These are phyloP conservation scores for Diplocarpon mali DNA, from an alignment of 2,329 filamentous ascomycete genomes.

Conservation along the genomic window DNA sequence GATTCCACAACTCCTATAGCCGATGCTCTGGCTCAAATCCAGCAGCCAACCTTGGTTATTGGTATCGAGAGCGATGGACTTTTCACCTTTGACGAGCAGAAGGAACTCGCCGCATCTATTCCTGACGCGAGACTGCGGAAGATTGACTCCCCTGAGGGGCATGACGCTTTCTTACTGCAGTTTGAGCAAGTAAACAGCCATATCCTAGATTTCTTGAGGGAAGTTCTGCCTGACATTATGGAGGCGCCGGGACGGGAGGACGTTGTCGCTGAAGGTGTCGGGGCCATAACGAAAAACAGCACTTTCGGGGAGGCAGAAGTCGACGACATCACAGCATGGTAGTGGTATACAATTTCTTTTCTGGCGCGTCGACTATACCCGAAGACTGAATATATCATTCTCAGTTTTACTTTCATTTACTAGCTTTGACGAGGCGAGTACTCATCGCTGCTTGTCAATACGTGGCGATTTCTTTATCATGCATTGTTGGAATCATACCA, in stretches of 20 bases:
- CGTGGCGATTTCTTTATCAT: no score
- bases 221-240: slow-evolving; percentile 86
- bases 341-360: not conserved
- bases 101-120: slow-evolving; percentile 78
- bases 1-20: slow-evolving; percentile 39
- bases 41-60: slow-evolving; percentile 82
- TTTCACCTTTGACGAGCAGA: slow-evolving; percentile 93
- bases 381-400: not conserved
- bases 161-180: slow-evolving; percentile 91
- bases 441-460: no score
- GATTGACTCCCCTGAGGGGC: slow-evolving; percentile 89
- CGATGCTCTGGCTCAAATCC: slow-evolving; percentile 67
- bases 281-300: slow-evolving; percentile 68
- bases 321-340: slow-evolving; percentile 94
- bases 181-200: slow-evolving; percentile 95
- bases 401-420: no score
- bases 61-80: slow-evolving; percentile 93
- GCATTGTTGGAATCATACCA: no score
- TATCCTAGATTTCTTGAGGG: slow-evolving; percentile 70
- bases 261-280: slow-evolving; percentile 37
- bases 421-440: no score
- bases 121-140: slow-evolving; percentile 66
- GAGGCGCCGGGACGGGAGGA: slow-evolving; percentile 38
- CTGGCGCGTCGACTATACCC: not conserved
- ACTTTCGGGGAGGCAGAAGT: slow-evolving; percentile 94